phyloP scores from a whole-genome alignment of 495 filamentous ascomycete species.

The Trichodelitschia bisporula region DNA sequence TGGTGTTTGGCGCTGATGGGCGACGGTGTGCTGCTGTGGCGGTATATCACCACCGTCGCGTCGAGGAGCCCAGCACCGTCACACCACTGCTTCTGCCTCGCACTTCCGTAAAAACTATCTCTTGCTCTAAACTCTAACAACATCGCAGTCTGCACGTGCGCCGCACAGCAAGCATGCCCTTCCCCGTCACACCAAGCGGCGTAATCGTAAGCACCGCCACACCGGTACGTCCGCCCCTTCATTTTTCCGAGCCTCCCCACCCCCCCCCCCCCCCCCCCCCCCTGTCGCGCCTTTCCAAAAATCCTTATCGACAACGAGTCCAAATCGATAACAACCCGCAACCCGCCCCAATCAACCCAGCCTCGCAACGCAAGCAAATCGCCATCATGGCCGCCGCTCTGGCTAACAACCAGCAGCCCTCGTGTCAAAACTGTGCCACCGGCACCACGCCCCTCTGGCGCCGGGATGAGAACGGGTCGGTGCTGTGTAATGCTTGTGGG shows the following conservation, averaged over 20 bases:
- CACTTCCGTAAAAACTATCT: too few species aligned
- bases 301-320: conserved; percentile 4
- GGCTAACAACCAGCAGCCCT: conserved; percentile 55
- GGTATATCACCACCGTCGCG: too few species aligned
- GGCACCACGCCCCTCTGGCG: conserved; percentile 94
- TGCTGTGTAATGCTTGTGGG: conserved; percentile 98
- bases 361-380: conserved; percentile 4
- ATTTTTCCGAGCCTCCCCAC: not conserved
- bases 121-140: not conserved
- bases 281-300: not conserved
- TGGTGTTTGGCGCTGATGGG: too few species aligned
- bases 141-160: not conserved
- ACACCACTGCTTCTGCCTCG: too few species aligned
- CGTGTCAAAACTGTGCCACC: conserved; percentile 91
- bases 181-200: not conserved
- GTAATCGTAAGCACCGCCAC: not conserved
- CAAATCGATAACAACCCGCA: conserved; percentile 6
- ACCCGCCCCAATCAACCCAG: conserved; percentile 1
- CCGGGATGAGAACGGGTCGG: conserved; percentile 80
- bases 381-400: conserved; percentile 29
- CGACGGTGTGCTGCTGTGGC: too few species aligned
- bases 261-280: too few species aligned
- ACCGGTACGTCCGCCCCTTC: not conserved
- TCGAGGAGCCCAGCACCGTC: too few species aligned
- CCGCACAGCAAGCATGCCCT: not conserved